Evolutionary conservation across 495 filamentous ascomycete species (phyloP), one percentile per base, ranked within the genome.

Genomic region (Lasiosphaeris hirsuta): DNA sequence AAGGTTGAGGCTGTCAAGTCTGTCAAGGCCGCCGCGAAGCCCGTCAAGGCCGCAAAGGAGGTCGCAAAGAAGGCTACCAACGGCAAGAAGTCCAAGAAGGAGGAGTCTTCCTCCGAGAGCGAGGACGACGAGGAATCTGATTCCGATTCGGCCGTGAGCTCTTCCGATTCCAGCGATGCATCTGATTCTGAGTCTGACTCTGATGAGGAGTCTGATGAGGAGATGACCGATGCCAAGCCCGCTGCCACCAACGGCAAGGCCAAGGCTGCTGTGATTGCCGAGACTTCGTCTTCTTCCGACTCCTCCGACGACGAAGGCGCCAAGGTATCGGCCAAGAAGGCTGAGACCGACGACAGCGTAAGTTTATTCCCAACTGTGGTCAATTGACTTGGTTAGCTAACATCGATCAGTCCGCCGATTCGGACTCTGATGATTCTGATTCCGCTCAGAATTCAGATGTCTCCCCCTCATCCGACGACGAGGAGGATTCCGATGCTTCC

Each of bases 181-280:
- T 70, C 68, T 23, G 76, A 77, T 11, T 71, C 69, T 43, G 63
- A 60, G 35, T 65, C 67, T 18, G 72, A 68, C 54, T 71, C 69
- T 53, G 69, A 69, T 33, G 64, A 66, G 14, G 72, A 74, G 38
- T 77, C 72, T 50, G 76, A 80, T 15, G 75, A 72, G 19, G 78
- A 83, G 61, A 76, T 73, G 65, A 73, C 78, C 59, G 74, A 75
- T 15, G 77, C 79, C 55, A 75, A 72, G 65, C 64, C 70, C 40
- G 55, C 62, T 56, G 56, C 64, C 48, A 73, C 75, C 67, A 69
- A 59, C 43, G 62, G 68, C 57, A 74, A 66, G 47, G 59, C 69
- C 45, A 75, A 73, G 53, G 69, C 5, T 30, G 23, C 59, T 11
- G 60, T 67, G 33, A 60, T 50, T 23, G 61, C 54, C 41, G 56